These are phyloP conservation scores for Marasmius tenuissimus DNA, from an alignment of 1,284 basidiomycete species.

Conservation along the genomic window DNA sequence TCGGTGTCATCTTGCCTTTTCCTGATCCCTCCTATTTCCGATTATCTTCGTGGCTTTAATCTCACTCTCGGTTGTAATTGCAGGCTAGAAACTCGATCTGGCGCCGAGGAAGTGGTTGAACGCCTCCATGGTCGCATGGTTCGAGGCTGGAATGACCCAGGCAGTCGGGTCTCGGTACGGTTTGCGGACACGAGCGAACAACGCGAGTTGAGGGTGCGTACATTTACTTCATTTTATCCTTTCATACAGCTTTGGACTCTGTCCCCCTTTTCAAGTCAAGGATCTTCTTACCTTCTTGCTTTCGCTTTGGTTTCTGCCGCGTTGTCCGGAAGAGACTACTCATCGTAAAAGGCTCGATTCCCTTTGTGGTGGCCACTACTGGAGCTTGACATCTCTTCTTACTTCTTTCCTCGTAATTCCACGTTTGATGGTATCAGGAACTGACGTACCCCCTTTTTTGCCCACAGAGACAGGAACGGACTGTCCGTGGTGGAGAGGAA, in stretches of 20 bases:
- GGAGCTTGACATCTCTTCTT: not conserved
- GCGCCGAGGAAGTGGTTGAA: conserved; percentile 72
- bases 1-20: not conserved
- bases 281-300: not conserved
- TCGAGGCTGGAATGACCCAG: conserved; percentile 70
- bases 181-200: conserved; percentile 67
- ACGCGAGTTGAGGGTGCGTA: conserved; percentile 44
- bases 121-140: conserved; percentile 74
- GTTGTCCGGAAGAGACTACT: too few relatives aligned
- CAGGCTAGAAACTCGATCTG: conserved; percentile 64
- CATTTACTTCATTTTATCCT: conserved; percentile 8
- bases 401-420: not conserved
- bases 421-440: not conserved
- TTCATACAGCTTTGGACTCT: conserved; percentile 1
- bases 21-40: not conserved
- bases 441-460: not conserved
- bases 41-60: conserved; percentile 1
- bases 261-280: not conserved
- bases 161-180: conserved; percentile 69
- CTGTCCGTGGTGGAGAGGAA: conserved; percentile 53
- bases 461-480: conserved; percentile 42
- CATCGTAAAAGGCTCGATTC: not conserved
- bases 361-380: not conserved
- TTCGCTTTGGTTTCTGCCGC: too few relatives aligned
- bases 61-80: not conserved